phyloP scores from a whole-genome alignment of 176 grass and related monocot species.

The Eragrostis curvula region DNA sequence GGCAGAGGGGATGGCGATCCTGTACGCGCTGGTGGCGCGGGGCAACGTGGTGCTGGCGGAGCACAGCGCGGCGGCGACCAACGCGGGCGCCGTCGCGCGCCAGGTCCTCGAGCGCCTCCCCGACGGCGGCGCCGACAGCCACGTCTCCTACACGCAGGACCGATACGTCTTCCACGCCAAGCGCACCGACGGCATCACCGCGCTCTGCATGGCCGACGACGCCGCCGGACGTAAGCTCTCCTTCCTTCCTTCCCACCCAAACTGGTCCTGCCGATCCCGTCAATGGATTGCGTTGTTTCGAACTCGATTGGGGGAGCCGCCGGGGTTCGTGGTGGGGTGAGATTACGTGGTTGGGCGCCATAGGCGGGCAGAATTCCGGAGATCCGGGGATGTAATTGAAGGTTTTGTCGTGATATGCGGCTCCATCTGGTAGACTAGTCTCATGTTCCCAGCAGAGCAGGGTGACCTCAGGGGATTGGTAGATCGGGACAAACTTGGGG shows the following conservation, averaged over 20 bases:
- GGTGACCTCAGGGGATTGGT: constrained; percentile 35
- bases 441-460: neutral
- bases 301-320: neutral
- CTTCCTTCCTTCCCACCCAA: fast-evolving
- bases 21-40: constrained; percentile 87
- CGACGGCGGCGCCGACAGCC: constrained; percentile 68
- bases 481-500: constrained; percentile 19
- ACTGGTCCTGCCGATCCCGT: neutral
- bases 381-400: constrained; percentile 31
- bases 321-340: neutral
- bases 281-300: neutral
- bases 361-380: constrained; percentile 12
- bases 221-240: constrained; percentile 57
- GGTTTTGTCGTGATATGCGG: constrained; percentile 37
- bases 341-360: neutral
- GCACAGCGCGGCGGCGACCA: constrained; percentile 68
- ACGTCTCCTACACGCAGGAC: constrained; percentile 99
- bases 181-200: constrained; percentile 93
- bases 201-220: constrained; percentile 99
- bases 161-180: constrained; percentile 95
- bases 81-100: constrained; percentile 82
- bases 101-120: constrained; percentile 90
- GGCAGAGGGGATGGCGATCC: constrained; percentile 63
- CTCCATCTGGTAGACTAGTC: neutral
- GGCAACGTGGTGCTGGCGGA: constrained; percentile 85